These are phyloP conservation scores for Trametes sanguinea DNA, from an alignment of 768 basidiomycete genomes.

Conservation along the genomic window DNA sequence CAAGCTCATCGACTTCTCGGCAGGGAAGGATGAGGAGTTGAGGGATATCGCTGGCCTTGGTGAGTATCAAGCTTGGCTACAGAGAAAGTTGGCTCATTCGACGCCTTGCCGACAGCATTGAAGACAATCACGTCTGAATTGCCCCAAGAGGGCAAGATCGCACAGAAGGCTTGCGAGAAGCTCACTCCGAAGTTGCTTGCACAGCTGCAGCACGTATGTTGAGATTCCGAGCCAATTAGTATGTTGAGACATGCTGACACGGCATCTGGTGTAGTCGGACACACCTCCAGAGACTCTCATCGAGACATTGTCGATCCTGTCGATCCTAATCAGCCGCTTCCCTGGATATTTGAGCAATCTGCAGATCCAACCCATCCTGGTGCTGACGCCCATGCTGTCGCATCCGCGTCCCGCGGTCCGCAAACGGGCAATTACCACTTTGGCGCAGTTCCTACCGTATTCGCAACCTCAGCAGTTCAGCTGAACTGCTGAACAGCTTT, in stretches of 20 bases:
- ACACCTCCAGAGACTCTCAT: slow-evolving; percentile 81
- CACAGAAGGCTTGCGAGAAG: slow-evolving; percentile 77
- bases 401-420: slow-evolving; percentile 83
- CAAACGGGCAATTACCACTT: slow-evolving; percentile 86
- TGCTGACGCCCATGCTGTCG: slow-evolving; percentile 71
- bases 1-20: slow-evolving; percentile 82
- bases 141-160: slow-evolving; percentile 78
- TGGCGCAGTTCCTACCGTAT: slow-evolving; percentile 81
- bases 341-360: slow-evolving; percentile 64
- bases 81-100: not conserved
- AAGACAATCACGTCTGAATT: slow-evolving; percentile 95
- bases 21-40: slow-evolving; percentile 87
- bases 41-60: slow-evolving; percentile 94
- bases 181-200: slow-evolving; percentile 80
- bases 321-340: slow-evolving; percentile 86
- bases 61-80: slow-evolving; percentile 36
- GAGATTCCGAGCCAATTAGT: too few relatives aligned
- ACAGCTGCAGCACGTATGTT: slow-evolving; percentile 73
- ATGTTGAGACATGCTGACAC: not conserved
- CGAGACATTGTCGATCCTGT: slow-evolving; percentile 82
- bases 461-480: slow-evolving; percentile 64
- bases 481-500: slow-evolving; percentile 56
- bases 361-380: slow-evolving; percentile 59
- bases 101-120: slow-evolving; percentile 54
- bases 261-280: slow-evolving; percentile 43